phyloP scores from a whole-genome alignment of 2,329 filamentous ascomycete species.

The Pyricularia grisea region DNA sequence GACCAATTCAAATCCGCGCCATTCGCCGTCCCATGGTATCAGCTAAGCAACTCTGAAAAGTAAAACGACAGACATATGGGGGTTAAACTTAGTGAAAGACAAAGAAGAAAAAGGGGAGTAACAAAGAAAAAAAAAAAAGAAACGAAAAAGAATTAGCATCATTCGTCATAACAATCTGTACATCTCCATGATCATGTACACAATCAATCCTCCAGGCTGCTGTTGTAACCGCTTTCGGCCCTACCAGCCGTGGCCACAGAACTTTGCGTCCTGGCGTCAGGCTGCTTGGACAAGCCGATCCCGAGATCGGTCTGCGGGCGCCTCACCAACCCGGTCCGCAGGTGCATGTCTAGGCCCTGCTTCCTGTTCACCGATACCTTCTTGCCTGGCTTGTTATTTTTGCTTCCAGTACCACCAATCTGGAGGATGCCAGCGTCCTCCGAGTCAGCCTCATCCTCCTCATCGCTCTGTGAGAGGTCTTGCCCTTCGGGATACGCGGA shows the following conservation, averaged over 20 bases:
- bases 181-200: background rate
- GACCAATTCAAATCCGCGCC: background rate
- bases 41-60: background rate
- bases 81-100: background rate
- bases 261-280: slow-evolving; percentile 17
- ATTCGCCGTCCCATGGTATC: background rate
- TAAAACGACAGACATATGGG: background rate
- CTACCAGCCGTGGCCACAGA: slow-evolving; percentile 31
- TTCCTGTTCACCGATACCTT: background rate
- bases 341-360: background rate
- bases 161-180: background rate
- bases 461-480: slow-evolving; percentile 30
- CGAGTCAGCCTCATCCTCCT: slow-evolving; percentile 15
- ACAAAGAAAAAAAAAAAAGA: background rate
- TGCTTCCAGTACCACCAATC: background rate
- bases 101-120: background rate
- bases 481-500: slow-evolving; percentile 27
- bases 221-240: slow-evolving; percentile 27
- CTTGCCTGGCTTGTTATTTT: background rate
- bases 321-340: background rate
- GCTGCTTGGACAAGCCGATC: background rate
- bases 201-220: slow-evolving; percentile 20
- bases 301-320: background rate
- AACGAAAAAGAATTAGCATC: background rate
- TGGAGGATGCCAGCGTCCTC: background rate